A percentile compares a stretch with the other conserved stretches of the same genome.
Conservation (phyloP, 2,329 filamentous ascomycete species). For the Diplocarpon rosae region DNA sequence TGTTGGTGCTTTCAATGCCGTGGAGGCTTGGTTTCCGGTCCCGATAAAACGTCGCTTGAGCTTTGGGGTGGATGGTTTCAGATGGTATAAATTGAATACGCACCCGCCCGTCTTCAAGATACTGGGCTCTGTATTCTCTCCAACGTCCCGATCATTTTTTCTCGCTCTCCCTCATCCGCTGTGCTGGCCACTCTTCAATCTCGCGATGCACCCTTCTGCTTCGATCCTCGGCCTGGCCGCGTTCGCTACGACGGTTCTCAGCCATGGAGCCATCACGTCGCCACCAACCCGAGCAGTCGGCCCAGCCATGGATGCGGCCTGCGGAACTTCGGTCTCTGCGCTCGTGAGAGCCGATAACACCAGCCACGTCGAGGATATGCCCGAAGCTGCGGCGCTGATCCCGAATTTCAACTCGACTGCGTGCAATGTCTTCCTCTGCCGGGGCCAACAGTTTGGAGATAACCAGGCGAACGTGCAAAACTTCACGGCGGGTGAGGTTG, state of each 20-base stretch:
- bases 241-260: slow-evolving; percentile 26
- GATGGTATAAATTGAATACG: neutral
- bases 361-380: slow-evolving; percentile 26
- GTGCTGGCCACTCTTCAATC: slow-evolving; percentile 16
- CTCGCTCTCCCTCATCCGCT: slow-evolving; percentile 5
- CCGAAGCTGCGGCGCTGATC: slow-evolving; percentile 28
- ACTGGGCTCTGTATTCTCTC: neutral
- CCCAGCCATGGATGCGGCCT: slow-evolving; percentile 32
- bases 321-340: slow-evolving; percentile 32
- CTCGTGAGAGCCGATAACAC: slow-evolving; percentile 16
- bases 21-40: neutral
- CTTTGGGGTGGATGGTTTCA: neutral
- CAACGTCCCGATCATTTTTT: slow-evolving; percentile 1
- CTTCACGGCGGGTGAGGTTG: slow-evolving; percentile 33
- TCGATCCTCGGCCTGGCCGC: slow-evolving; percentile 1
- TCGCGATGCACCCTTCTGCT: slow-evolving; percentile 1
- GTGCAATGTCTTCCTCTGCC: slow-evolving; percentile 37
- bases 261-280: slow-evolving; percentile 35
- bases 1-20: neutral
- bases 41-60: neutral
- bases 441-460: slow-evolving; percentile 34
- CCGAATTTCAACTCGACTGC: slow-evolving; percentile 12
- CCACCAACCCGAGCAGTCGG: slow-evolving; percentile 33
- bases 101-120: neutral
- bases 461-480: slow-evolving; percentile 34